Percentiles rank a stretch among this genome's conserved stretches.
Evolutionary conservation across 2,329 filamentous ascomycete species (phyloP).

Genomic region (Huntiella abstrusa): DNA sequence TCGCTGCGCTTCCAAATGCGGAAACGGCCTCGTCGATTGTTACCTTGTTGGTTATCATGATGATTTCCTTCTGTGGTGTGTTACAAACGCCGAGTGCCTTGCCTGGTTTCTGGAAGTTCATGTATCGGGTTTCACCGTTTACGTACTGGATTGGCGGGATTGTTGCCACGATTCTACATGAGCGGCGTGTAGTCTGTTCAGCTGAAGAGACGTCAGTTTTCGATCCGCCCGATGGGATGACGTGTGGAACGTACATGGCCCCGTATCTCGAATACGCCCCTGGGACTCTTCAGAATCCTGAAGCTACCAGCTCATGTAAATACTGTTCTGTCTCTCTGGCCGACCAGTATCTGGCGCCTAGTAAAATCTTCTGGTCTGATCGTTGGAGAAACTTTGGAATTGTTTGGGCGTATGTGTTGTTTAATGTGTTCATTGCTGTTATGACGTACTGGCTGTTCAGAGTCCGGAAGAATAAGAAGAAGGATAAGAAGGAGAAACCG

Average conservation of each 20-base stretch:
- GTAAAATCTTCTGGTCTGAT: constrained; percentile 30
- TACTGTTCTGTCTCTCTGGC: constrained; percentile 49
- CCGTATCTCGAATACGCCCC: constrained; percentile 29
- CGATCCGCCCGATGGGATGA: constrained; percentile 39
- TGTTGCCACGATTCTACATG: constrained; percentile 44
- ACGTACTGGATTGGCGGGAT: constrained; percentile 53
- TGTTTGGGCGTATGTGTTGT: constrained; percentile 45
- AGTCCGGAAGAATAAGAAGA: constrained; percentile 21
- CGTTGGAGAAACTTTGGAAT: constrained; percentile 54
- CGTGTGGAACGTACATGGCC: constrained; percentile 44
- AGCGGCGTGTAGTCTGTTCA: constrained; percentile 31
- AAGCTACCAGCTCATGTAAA: constrained; percentile 36
- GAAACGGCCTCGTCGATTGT: constrained; percentile 48
- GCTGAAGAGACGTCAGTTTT: constrained; percentile 43
- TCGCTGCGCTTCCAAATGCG: constrained; percentile 49
- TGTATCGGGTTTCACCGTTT: constrained; percentile 50
- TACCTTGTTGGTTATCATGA: constrained; percentile 39
- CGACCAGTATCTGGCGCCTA: constrained; percentile 35
- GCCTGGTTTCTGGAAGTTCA: constrained; percentile 60
- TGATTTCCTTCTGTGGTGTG: constrained; percentile 44
- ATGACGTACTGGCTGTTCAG: constrained; percentile 43
- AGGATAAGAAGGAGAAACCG: neutral
- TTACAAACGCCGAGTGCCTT: constrained; percentile 37
- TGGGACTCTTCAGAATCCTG: constrained; percentile 44
- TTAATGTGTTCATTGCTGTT: constrained; percentile 42